Conservation (phyloP, 2,329 filamentous ascomycete species). For the Penicillium sp. region DNA sequence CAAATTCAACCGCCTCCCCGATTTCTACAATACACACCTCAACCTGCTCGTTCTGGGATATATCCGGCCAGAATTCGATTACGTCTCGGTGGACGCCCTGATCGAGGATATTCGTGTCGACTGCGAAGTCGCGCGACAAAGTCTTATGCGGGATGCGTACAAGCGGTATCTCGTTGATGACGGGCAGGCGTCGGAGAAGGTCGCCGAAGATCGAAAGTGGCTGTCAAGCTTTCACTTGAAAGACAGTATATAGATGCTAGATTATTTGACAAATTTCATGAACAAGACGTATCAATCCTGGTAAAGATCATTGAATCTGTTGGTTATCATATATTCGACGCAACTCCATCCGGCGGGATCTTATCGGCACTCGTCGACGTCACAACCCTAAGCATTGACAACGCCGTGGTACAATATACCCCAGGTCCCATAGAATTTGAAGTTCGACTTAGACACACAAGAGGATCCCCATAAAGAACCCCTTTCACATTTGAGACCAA, state of each 20-base stretch:
- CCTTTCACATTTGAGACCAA: neutral
- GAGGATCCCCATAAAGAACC: neutral
- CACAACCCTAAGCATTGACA: slow-evolving; percentile 18
- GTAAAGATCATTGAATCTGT: neutral
- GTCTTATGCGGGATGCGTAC: slow-evolving; percentile 67
- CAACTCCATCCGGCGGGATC: neutral
- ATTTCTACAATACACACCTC: slow-evolving; percentile 85
- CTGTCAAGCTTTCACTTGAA: slow-evolving; percentile 30
- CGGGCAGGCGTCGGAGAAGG: slow-evolving; percentile 29
- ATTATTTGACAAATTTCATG: slow-evolving; percentile 2
- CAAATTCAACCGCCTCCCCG: slow-evolving; percentile 49
- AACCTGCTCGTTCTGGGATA: slow-evolving; percentile 80
- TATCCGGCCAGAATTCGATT: slow-evolving; percentile 86
- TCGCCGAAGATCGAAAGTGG: slow-evolving; percentile 35
- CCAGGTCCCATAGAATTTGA: neutral
- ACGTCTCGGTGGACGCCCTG: slow-evolving; percentile 76
- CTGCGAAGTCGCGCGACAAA: slow-evolving; percentile 75
- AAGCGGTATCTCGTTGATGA: slow-evolving; percentile 39
- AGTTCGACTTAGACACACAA: neutral
- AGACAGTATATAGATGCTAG: neutral
- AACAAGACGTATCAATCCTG: neutral
- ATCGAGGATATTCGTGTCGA: slow-evolving; percentile 86
- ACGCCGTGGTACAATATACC: neutral
- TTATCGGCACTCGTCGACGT: slow-evolving; percentile 19
- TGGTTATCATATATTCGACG: neutral